Percentiles rank a stretch among this genome's conserved stretches.
These are phyloP conservation scores for Talaromyces liani DNA, from an alignment of 495 filamentous ascomycete genomes.

Conservation along the genomic window DNA sequence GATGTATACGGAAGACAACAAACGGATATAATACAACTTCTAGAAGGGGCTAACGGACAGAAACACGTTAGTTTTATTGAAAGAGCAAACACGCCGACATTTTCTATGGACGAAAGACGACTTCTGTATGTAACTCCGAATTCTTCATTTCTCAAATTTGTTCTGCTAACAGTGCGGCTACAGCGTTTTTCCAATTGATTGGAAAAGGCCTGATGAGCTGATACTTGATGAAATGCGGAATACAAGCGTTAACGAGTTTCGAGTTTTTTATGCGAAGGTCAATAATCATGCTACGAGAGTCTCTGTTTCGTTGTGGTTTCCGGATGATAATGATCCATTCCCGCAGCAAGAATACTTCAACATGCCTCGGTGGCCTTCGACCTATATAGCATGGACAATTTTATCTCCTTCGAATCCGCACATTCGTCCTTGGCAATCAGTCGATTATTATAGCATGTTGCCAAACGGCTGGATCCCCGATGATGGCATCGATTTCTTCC, in stretches of 20 bases:
- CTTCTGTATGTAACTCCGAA: background rate
- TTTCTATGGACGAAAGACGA: background rate
- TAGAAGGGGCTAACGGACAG: background rate
- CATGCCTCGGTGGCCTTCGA: background rate
- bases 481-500: conserved; percentile 14
- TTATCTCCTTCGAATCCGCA: background rate
- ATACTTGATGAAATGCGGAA: background rate
- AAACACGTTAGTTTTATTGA: background rate
- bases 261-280: background rate
- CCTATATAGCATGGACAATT: conserved; percentile 3
- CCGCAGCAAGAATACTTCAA: background rate
- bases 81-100: background rate
- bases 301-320: conserved; percentile 1
- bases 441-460: conserved; percentile 16
- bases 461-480: conserved; percentile 16
- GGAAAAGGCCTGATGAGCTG: background rate
- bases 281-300: background rate
- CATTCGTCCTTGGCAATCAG: conserved; percentile 4
- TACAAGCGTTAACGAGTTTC: background rate
- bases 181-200: background rate
- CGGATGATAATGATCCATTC: background rate
- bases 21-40: conserved; percentile 5
- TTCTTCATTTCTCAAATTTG: background rate
- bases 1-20: background rate
- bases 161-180: background rate